Percentiles rank a stretch among this genome's conserved stretches.
Conservation (phyloP, 345 rosid genomes). For the Garcia nutans region DNA sequence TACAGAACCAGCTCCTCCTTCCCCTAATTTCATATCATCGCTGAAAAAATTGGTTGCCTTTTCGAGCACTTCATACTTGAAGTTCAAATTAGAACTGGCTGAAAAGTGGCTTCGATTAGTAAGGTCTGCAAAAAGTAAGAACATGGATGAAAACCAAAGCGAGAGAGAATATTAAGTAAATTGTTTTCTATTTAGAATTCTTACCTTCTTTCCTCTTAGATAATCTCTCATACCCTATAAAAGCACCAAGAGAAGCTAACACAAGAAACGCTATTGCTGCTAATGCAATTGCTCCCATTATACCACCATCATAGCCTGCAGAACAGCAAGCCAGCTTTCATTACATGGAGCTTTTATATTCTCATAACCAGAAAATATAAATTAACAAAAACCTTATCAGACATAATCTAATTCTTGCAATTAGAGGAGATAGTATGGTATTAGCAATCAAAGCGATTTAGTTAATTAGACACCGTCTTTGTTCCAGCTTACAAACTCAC, state of each 20-base stretch:
- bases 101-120: conserved; percentile 10
- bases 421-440: background rate
- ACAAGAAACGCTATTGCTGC: conserved; percentile 24
- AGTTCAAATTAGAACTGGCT: conserved; percentile 31
- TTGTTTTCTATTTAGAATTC: background rate
- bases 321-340: background rate
- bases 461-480: too few relatives aligned
- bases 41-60: conserved; percentile 62
- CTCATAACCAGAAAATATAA: background rate
- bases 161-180: background rate
- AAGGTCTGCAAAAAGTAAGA: conserved; percentile 18
- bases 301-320: conserved; percentile 8
- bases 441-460: too few relatives aligned
- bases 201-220: conserved; percentile 37
- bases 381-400: background rate
- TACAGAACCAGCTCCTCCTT: conserved; percentile 81
- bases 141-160: background rate
- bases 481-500: too few relatives aligned
- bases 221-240: conserved; percentile 41
- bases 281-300: conserved; percentile 4
- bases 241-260: conserved; percentile 45
- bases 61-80: conserved; percentile 68
- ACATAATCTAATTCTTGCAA: background rate
- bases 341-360: background rate
- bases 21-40: conserved; percentile 64